Conservation (phyloP, 495 filamentous ascomycete species). For the Penicillium turbatum region DNA sequence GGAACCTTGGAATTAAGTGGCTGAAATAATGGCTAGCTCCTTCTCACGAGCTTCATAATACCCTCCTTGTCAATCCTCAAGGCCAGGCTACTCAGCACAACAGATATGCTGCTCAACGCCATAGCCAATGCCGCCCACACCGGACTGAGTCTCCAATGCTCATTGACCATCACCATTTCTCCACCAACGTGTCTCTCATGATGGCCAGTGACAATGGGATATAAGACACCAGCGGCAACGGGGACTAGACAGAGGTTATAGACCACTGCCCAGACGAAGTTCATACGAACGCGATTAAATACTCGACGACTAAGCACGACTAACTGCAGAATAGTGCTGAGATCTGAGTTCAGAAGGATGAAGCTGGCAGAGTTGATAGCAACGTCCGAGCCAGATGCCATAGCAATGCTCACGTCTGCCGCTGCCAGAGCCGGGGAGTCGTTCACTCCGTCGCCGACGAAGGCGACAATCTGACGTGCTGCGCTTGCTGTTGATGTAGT, state of each 20-base stretch:
- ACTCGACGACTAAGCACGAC: slow-evolving; percentile 66
- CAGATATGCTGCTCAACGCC: slow-evolving; percentile 80
- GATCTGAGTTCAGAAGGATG: slow-evolving; percentile 72
- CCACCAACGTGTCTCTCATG: slow-evolving; percentile 34
- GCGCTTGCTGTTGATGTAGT: slow-evolving; percentile 2
- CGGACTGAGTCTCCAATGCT: slow-evolving; percentile 59
- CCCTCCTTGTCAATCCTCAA: slow-evolving; percentile 45
- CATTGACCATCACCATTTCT: slow-evolving; percentile 24
- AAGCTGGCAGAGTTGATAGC: slow-evolving; percentile 79
- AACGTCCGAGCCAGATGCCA: slow-evolving; percentile 79
- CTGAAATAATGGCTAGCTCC: slow-evolving; percentile 1
- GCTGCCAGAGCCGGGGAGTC: slow-evolving; percentile 76
- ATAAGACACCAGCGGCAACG: slow-evolving; percentile 76
- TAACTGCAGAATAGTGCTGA: slow-evolving; percentile 66
- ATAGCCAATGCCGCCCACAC: slow-evolving; percentile 86
- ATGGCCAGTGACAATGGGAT: slow-evolving; percentile 56
- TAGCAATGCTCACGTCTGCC: slow-evolving; percentile 79
- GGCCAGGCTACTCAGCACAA: slow-evolving; percentile 68
- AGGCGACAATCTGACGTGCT: slow-evolving; percentile 48
- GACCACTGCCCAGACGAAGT: slow-evolving; percentile 84
- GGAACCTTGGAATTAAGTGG: not conserved
- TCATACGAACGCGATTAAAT: slow-evolving; percentile 75
- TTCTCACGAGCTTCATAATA: slow-evolving; percentile 21
- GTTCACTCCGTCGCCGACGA: slow-evolving; percentile 86
- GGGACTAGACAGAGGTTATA: slow-evolving; percentile 81